These are phyloP conservation scores for Rugonectria rugulosa DNA, from an alignment of 2,329 filamentous ascomycete species.

Conservation along the genomic window DNA sequence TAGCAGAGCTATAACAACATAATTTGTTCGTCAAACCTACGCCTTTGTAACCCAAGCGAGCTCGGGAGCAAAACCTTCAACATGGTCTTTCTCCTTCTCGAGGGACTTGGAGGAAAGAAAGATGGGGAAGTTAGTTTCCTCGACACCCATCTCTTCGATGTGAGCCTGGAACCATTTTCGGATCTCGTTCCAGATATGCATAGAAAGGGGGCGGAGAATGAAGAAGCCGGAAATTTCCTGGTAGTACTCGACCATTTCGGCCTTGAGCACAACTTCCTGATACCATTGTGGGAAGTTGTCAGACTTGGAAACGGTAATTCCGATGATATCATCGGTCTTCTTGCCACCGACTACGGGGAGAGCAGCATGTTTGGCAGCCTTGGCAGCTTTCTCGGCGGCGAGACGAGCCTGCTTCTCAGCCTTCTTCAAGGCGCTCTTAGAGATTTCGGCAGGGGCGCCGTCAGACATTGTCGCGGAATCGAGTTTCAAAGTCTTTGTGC, in stretches of 20 bases:
- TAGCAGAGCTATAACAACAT: slow-evolving; percentile 8
- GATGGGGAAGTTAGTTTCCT: slow-evolving; percentile 96
- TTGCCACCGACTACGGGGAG: slow-evolving; percentile 65
- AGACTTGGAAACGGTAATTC: slow-evolving; percentile 85
- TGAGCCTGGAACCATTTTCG: slow-evolving; percentile 73
- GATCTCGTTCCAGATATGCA: slow-evolving; percentile 73
- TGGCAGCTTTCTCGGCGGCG: slow-evolving; percentile 68
- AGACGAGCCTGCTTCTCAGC: slow-evolving; percentile 69
- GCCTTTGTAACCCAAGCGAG: slow-evolving; percentile 89
- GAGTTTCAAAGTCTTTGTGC: slow-evolving; percentile 2
- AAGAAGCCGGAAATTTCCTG: slow-evolving; percentile 94
- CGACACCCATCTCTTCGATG: slow-evolving; percentile 91
- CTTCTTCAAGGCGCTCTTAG: slow-evolving; percentile 72
- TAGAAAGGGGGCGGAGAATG: slow-evolving; percentile 78
- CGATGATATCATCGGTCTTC: slow-evolving; percentile 76
- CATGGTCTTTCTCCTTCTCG: slow-evolving; percentile 89
- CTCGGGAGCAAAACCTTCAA: slow-evolving; percentile 97
- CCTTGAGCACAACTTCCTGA: slow-evolving; percentile 95
- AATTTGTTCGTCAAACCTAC: slow-evolving; percentile 52
- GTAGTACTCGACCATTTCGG: slow-evolving; percentile 98
- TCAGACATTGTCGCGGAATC: slow-evolving; percentile 40
- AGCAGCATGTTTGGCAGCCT: slow-evolving; percentile 63
- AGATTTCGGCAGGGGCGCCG: slow-evolving; percentile 48
- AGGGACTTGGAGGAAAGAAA: slow-evolving; percentile 93
- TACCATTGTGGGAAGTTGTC: slow-evolving; percentile 96